A percentile compares a stretch with the other conserved stretches of the same genome.
Conservation (phyloP, 2,329 filamentous ascomycete species). For the Aspergillus fijiensis region DNA sequence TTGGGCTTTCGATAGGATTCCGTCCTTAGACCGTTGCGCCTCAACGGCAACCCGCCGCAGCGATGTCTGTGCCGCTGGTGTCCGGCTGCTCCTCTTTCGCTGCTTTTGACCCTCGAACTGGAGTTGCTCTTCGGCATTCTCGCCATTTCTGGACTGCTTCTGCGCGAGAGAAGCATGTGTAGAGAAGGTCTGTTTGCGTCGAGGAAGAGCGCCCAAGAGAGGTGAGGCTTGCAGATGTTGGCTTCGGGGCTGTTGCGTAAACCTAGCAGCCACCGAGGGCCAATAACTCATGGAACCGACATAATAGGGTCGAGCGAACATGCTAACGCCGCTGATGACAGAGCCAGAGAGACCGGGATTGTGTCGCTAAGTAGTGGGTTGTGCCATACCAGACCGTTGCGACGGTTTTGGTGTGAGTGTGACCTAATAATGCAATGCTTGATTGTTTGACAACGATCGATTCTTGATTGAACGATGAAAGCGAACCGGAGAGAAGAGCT, state of each 20-base stretch:
- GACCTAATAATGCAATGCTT: too few relatives aligned
- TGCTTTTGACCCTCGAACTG: conserved; percentile 31
- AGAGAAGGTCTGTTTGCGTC: conserved; percentile 65
- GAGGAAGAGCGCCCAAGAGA: conserved; percentile 37
- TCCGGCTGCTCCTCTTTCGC: conserved; percentile 52
- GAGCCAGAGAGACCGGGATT: not conserved
- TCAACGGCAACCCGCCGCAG: conserved; percentile 82
- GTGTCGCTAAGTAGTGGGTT: not conserved
- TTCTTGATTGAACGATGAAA: not conserved
- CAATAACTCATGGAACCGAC: conserved; percentile 35
- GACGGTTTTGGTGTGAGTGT: not conserved
- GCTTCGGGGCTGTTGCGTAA: conserved; percentile 31
- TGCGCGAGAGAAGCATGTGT: conserved; percentile 59
- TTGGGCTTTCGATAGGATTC: conserved; percentile 50
- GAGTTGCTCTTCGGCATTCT: conserved; percentile 15
- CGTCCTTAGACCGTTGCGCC: conserved; percentile 65
- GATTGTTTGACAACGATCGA: too few relatives aligned
- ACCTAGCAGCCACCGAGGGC: conserved; percentile 22
- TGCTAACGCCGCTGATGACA: conserved; percentile 27
- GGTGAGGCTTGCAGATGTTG: conserved; percentile 37
- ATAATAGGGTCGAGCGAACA: conserved; percentile 35
- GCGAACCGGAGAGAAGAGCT: not conserved
- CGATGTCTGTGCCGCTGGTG: conserved; percentile 65
- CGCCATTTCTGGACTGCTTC: conserved; percentile 28
- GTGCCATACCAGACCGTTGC: not conserved